A percentile compares a stretch with the other conserved stretches of the same genome.
Conservation (phyloP, 306 rosid genomes). For the Prunus mongolica region DNA sequence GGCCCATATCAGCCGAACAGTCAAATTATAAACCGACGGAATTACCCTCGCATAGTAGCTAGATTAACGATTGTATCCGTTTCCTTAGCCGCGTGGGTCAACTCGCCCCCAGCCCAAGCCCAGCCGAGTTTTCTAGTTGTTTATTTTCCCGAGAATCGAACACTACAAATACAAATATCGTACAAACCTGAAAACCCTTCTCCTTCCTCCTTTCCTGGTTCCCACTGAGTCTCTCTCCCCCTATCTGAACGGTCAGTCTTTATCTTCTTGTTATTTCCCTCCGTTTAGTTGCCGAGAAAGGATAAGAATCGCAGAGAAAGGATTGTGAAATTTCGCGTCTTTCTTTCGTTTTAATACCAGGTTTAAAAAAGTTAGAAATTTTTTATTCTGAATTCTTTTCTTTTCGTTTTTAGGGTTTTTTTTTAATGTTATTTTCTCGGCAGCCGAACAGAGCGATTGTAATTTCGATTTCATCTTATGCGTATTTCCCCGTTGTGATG, state of each 20-base stretch:
- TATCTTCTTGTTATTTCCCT: not conserved
- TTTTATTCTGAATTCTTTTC: not conserved
- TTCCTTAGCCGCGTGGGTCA: constrained; percentile 25
- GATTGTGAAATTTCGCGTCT: not conserved
- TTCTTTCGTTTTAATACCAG: not conserved
- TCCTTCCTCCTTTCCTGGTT: not conserved
- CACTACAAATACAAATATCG: constrained; percentile 22
- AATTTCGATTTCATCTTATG: not conserved
- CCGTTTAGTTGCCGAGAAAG: constrained; percentile 7
- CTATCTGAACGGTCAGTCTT: constrained; percentile 24
- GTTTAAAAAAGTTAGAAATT: not conserved
- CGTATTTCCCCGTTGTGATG: not conserved
- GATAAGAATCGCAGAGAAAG: not conserved
- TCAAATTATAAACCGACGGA: not conserved
- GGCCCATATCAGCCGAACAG: not conserved
- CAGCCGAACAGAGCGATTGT: not conserved
- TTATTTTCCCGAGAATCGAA: constrained; percentile 10
- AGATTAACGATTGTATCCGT: constrained; percentile 27
- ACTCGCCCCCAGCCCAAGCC: not conserved
- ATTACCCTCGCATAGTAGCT: not conserved
- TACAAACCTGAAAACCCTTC: not conserved
- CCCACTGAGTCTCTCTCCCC: not conserved
- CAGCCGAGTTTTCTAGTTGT: not conserved
- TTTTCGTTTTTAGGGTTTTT: not conserved
- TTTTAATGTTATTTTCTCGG: not conserved